Percentiles rank a stretch among this genome's conserved stretches.
These are phyloP conservation scores for Paramecium primaurelia DNA, from an alignment of 73 alveolate genomes.

Conservation along the genomic window DNA sequence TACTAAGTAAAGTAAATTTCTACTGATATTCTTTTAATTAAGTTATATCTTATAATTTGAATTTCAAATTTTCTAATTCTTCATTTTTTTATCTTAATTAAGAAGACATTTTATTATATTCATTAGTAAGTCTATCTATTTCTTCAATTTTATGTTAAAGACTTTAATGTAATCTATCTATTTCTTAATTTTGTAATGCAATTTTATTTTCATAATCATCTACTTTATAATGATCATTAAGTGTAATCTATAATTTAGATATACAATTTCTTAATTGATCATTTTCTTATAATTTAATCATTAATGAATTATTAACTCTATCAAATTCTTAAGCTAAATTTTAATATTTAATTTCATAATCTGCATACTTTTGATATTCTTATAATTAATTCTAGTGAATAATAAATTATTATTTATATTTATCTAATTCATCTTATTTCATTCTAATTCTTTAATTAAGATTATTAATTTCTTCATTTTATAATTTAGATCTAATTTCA, in stretches of 20 bases:
- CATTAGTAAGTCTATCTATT: not conserved
- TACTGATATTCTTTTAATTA: not conserved
- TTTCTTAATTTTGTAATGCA: not conserved
- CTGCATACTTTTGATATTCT: not conserved
- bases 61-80: not conserved
- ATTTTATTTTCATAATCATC: slow-evolving; percentile 37
- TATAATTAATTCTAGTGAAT: not conserved
- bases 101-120: not conserved
- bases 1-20: not conserved
- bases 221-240: slow-evolving; percentile 24
- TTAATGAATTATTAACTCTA: slow-evolving; percentile 29
- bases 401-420: not conserved
- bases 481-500: slow-evolving; percentile 33
- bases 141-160: not conserved
- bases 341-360: slow-evolving; percentile 1
- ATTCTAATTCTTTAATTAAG: not conserved
- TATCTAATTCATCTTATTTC: slow-evolving; percentile 24
- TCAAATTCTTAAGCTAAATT: not conserved
- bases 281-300: slow-evolving; percentile 10
- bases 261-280: slow-evolving; percentile 16
- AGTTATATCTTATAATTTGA: not conserved
- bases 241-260: not conserved
- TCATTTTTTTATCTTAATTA: not conserved
- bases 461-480: slow-evolving; percentile 7
- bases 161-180: slow-evolving; percentile 8